A percentile compares a stretch with the other conserved stretches of the same genome.
Evolutionary conservation across 106 monocot genomes (phyloP).

Genomic region (Vanilla planifolia): DNA sequence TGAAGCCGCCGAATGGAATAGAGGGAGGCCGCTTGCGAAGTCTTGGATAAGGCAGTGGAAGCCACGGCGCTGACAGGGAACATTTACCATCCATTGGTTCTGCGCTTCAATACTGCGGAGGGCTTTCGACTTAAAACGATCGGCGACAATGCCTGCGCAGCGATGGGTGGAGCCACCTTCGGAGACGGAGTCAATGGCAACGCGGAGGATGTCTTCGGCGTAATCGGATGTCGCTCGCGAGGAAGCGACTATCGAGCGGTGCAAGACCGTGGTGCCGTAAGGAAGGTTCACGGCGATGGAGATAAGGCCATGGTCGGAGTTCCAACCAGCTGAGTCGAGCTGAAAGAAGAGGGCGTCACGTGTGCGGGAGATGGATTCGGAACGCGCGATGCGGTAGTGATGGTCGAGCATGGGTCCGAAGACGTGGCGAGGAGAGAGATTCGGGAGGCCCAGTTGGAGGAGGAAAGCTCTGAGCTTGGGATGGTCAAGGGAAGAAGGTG

Average conservation of each 20-base stretch:
- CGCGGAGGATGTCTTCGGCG: slow-evolving; percentile 38
- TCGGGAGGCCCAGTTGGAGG: slow-evolving; percentile 60
- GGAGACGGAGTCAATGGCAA: slow-evolving; percentile 11
- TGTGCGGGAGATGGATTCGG: slow-evolving; percentile 50
- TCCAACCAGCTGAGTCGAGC: slow-evolving; percentile 67
- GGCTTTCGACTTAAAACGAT: slow-evolving; percentile 32
- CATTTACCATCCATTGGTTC: slow-evolving; percentile 56
- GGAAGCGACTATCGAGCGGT: slow-evolving; percentile 27
- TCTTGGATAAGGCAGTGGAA: slow-evolving; percentile 40
- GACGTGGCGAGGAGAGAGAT: slow-evolving; percentile 37
- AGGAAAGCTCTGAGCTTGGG: slow-evolving; percentile 69
- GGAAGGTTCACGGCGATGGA: slow-evolving; percentile 43
- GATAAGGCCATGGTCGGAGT: slow-evolving; percentile 12
- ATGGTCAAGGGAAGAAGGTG: slow-evolving; percentile 57
- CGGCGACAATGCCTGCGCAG: slow-evolving; percentile 33
- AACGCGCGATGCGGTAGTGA: slow-evolving; percentile 37
- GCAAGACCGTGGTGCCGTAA: slow-evolving; percentile 47
- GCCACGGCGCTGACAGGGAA: slow-evolving; percentile 42
- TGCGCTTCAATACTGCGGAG: slow-evolving; percentile 36
- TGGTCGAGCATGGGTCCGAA: slow-evolving; percentile 46
- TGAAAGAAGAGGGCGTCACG: slow-evolving; percentile 79
- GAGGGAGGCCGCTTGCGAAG: slow-evolving; percentile 13
- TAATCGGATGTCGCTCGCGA: slow-evolving; percentile 30
- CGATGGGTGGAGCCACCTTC: slow-evolving; percentile 11
- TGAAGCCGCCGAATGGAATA: slow-evolving; percentile 25